Percentiles rank a stretch among this genome's conserved stretches.
Evolutionary conservation across 164 flowering plant species (phyloP).

Genomic region (Sextonia rubra): DNA sequence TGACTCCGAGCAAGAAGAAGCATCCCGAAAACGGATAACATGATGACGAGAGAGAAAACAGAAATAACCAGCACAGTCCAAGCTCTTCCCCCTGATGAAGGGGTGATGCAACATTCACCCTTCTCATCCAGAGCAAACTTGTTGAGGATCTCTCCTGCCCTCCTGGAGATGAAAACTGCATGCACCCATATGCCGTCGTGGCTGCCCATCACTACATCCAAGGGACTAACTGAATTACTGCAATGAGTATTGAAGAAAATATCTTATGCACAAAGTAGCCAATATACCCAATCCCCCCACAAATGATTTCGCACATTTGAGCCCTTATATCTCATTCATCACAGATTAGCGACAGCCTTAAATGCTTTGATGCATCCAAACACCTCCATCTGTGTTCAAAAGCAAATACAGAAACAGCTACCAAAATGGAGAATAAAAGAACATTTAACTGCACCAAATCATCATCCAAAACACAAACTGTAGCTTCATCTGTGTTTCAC

Average conservation of each 20-base stretch:
- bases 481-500: too few species aligned
- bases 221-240: conserved; percentile 1
- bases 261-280: not conserved
- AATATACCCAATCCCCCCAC: too few species aligned
- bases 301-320: too few species aligned
- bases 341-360: too few species aligned
- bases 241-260: not conserved
- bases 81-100: conserved; percentile 27
- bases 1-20: conserved; percentile 31
- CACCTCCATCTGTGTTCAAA: too few species aligned
- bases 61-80: conserved; percentile 55
- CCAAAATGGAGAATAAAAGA: too few species aligned
- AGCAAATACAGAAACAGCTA: too few species aligned
- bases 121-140: conserved; percentile 32
- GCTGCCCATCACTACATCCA: conserved; percentile 43
- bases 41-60: conserved; percentile 41
- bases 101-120: conserved; percentile 49
- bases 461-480: too few species aligned
- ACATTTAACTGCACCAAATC: too few species aligned
- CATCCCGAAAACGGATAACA: conserved; percentile 29
- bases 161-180: conserved; percentile 56
- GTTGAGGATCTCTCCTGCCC: conserved; percentile 44
- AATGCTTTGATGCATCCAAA: too few species aligned
- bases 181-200: conserved; percentile 33
- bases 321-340: too few species aligned